These are phyloP conservation scores for Tylopilus sp. DNA, from an alignment of 768 basidiomycete species.

Conservation along the genomic window DNA sequence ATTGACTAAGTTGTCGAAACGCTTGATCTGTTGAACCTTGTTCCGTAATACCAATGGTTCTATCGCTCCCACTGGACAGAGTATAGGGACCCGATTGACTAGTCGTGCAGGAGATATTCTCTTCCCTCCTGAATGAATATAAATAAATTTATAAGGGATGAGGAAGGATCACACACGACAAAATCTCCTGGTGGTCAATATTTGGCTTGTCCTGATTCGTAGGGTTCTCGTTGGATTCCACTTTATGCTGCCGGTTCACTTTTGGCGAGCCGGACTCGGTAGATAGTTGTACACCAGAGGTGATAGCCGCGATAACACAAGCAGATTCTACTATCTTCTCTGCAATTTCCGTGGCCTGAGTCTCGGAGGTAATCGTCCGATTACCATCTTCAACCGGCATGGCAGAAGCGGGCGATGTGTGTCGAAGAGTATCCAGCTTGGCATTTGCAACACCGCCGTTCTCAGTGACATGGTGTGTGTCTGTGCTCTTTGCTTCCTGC, in stretches of 20 bases:
- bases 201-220: neutral
- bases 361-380: neutral
- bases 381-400: neutral
- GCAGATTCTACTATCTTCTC: neutral
- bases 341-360: neutral
- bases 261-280: neutral
- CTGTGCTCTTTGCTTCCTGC: no score
- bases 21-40: neutral
- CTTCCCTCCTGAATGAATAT: neutral
- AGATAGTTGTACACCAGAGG: neutral
- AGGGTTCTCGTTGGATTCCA: neutral
- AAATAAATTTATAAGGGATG: neutral
- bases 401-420: no score
- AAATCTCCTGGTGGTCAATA: neutral
- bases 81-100: neutral
- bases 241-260: neutral
- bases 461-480: no score
- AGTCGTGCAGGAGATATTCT: neutral
- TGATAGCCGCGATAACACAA: neutral
- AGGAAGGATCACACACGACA: slow-evolving; percentile 5
- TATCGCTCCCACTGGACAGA: neutral
- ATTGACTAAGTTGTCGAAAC: neutral
- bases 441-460: no score
- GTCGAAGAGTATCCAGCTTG: no score
- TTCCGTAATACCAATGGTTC: neutral